Conservation (phyloP, 345 rosid genomes). For the Eucalyptus fibrosa region DNA sequence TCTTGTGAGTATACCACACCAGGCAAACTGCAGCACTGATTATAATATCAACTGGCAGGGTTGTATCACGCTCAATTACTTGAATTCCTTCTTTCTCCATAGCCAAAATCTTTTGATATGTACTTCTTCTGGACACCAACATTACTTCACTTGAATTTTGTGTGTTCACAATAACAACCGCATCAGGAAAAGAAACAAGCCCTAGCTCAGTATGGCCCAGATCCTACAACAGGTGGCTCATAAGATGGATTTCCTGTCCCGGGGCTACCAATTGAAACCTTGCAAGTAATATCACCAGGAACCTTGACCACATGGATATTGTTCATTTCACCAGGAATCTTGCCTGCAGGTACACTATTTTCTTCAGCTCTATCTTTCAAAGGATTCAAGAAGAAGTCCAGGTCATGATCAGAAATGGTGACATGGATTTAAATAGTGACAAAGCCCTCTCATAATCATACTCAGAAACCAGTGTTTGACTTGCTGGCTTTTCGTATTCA, state of each 20-base stretch:
- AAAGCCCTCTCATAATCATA: conserved; percentile 28
- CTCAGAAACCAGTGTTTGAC: conserved; percentile 11
- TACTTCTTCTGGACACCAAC: conserved; percentile 79
- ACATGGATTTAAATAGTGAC: conserved; percentile 45
- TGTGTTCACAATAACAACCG: conserved; percentile 61
- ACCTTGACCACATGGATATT: conserved; percentile 9
- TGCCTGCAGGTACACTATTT: conserved; percentile 11
- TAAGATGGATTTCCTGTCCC: conserved; percentile 2
- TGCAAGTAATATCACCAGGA: conserved; percentile 3
- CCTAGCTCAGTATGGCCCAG: conserved; percentile 16
- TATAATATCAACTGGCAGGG: conserved; percentile 71
- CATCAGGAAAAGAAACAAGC: conserved; percentile 15
- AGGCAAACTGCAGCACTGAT: conserved; percentile 62
- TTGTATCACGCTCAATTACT: conserved; percentile 81
- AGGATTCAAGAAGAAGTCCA: conserved; percentile 80
- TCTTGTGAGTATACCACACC: conserved; percentile 70
- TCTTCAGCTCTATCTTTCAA: conserved; percentile 25
- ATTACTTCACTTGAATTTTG: conserved; percentile 64
- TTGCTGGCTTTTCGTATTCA: conserved; percentile 10
- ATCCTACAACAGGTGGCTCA: conserved; percentile 15
- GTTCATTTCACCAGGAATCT: conserved; percentile 4
- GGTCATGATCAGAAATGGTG: conserved; percentile 69
- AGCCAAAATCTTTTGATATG: conserved; percentile 73
- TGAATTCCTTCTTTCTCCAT: conserved; percentile 77
- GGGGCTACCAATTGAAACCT: conserved; percentile 11